Percentiles rank a stretch among this genome's conserved stretches.
phyloP scores from a whole-genome alignment of 2,329 filamentous ascomycete genomes.

The Fusarium continuum region DNA sequence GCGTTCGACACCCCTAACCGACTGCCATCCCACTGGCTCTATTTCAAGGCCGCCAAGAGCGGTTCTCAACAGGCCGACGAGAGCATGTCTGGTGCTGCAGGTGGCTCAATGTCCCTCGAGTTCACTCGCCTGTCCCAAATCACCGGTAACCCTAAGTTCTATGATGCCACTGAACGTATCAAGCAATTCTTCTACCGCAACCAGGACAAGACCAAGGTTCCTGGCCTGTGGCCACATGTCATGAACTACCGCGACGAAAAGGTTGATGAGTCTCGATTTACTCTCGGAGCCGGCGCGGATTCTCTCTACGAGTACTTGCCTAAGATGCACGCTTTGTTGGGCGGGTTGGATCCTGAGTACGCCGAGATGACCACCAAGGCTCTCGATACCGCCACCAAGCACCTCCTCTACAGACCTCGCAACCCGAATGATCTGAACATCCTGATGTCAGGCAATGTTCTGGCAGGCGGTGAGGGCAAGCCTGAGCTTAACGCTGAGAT shows the following conservation, averaged over 20 bases:
- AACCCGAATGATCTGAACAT: constrained; percentile 67
- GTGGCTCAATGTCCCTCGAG: constrained; percentile 75
- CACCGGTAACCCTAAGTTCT: constrained; percentile 77
- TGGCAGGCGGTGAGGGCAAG: constrained; percentile 42
- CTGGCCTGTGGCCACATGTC: constrained; percentile 76
- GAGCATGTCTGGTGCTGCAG: constrained; percentile 55
- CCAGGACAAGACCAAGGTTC: constrained; percentile 73
- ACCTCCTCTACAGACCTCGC: constrained; percentile 76
- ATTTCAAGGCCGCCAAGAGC: constrained; percentile 54
- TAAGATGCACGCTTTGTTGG: constrained; percentile 69
- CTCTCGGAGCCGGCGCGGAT: constrained; percentile 57
- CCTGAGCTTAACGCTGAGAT: constrained; percentile 48
- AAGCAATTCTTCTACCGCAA: constrained; percentile 72
- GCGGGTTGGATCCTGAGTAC: constrained; percentile 71
- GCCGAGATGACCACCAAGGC: constrained; percentile 70
- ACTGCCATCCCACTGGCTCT: constrained; percentile 58
- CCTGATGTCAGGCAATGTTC: constrained; percentile 62
- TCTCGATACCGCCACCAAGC: constrained; percentile 67
- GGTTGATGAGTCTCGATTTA: constrained; percentile 52
- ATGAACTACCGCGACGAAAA: constrained; percentile 68
- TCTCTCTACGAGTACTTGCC: constrained; percentile 68
- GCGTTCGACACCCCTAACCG: constrained; percentile 65
- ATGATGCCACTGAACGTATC: constrained; percentile 78
- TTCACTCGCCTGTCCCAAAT: constrained; percentile 80
- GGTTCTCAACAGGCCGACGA: constrained; percentile 50